phyloP scores from a whole-genome alignment of 257 asterid species.

The Linaria vulgaris region DNA sequence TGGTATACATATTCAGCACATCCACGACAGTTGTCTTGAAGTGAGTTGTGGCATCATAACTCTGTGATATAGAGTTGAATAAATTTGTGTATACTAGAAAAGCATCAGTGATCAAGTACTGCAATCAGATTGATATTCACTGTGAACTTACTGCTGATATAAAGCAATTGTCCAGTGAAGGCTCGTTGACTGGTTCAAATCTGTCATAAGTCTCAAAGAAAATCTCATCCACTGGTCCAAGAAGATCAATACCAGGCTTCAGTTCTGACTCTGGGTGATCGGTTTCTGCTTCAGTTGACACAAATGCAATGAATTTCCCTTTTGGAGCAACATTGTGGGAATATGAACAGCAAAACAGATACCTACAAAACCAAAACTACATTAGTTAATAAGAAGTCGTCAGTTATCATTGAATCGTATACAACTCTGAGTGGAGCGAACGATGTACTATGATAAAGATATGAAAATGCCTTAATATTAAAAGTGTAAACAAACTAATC shows the following conservation, averaged over 20 bases:
- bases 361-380: conserved; percentile 50
- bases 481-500: not conserved
- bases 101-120: conserved; percentile 13
- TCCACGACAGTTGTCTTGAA: conserved; percentile 64
- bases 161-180: conserved; percentile 84
- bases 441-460: not conserved
- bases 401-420: conserved; percentile 3
- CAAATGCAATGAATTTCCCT: conserved; percentile 93
- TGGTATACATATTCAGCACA: conserved; percentile 61
- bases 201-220: conserved; percentile 85
- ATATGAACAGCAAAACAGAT: conserved; percentile 90
- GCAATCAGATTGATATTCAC: conserved; percentile 16
- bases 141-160: conserved; percentile 72
- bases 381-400: conserved; percentile 15
- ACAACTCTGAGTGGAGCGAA: not conserved
- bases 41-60: conserved; percentile 71
- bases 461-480: not conserved
- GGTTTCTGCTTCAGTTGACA: conserved; percentile 92
- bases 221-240: conserved; percentile 95
- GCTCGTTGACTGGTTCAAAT: conserved; percentile 85
- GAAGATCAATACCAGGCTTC: conserved; percentile 88
- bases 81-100: conserved; percentile 21
- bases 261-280: conserved; percentile 86
- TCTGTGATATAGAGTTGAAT: conserved; percentile 36
- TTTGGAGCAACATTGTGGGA: conserved; percentile 98